Percentiles rank a stretch among this genome's conserved stretches.
phyloP scores from a whole-genome alignment of 345 rosid genomes.

The Syzygium aqueum region DNA sequence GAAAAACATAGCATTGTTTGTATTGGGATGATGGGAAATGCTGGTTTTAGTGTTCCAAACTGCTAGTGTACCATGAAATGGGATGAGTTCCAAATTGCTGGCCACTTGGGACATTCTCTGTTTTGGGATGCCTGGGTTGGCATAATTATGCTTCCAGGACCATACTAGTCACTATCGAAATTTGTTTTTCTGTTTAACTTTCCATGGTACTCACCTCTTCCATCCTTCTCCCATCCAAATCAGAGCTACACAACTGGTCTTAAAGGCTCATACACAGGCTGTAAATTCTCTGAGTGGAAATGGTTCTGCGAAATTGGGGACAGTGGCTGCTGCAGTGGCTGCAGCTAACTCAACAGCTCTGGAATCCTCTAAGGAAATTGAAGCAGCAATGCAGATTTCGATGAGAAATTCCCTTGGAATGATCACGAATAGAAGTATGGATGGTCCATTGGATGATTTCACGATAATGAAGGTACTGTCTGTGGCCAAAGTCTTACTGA shows the following conservation, averaged over 20 bases:
- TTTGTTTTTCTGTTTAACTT: not conserved
- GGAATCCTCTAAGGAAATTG: slow-evolving; percentile 93
- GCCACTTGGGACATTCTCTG: not conserved
- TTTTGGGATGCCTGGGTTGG: not conserved
- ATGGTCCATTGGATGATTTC: slow-evolving; percentile 88
- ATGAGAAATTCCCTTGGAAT: slow-evolving; percentile 80
- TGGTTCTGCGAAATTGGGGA: slow-evolving; percentile 77
- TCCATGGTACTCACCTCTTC: not conserved
- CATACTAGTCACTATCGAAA: not conserved
- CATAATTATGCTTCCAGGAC: not conserved
- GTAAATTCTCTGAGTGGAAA: slow-evolving; percentile 78
- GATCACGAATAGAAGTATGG: slow-evolving; percentile 34
- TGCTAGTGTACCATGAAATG: not conserved
- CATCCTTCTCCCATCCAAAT: not conserved
- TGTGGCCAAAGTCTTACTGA: not conserved
- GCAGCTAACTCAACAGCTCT: slow-evolving; percentile 90
- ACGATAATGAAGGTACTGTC: slow-evolving; percentile 73
- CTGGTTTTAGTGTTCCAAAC: not conserved
- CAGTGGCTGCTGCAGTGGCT: slow-evolving; percentile 85
- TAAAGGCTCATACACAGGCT: slow-evolving; percentile 93
- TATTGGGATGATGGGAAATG: not conserved
- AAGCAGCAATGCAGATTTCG: slow-evolving; percentile 94
- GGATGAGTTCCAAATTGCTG: not conserved
- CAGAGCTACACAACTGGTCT: slow-evolving; percentile 84
- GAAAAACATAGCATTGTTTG: not conserved